Evolutionary conservation across 2,329 filamentous ascomycete genomes (phyloP).

Genomic region (Fusarium bulbicola): DNA sequence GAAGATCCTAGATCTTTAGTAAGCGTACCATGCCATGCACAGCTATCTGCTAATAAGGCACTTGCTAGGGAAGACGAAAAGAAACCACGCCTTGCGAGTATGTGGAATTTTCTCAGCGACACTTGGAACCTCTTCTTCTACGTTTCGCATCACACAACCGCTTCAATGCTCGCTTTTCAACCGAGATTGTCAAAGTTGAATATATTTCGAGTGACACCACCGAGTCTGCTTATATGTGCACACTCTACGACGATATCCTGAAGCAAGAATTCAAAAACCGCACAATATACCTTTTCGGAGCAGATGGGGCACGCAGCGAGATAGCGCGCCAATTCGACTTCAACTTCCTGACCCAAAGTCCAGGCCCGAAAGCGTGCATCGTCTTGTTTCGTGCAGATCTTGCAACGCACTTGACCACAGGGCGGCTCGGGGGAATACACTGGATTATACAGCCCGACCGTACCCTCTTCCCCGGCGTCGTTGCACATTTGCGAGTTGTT

Average conservation of each 20-base stretch:
- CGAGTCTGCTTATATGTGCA: accelerated
- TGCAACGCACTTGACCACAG: accelerated
- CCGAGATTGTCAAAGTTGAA: accelerated
- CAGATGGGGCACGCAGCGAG: background rate
- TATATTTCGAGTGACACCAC: accelerated
- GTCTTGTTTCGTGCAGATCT: background rate
- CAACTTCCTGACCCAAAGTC: accelerated
- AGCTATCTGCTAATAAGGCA: accelerated
- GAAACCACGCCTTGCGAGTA: background rate
- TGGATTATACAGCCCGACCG: background rate
- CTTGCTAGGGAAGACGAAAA: background rate
- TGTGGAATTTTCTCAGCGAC: background rate
- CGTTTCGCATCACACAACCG: background rate
- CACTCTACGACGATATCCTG: background rate
- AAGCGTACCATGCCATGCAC: accelerated
- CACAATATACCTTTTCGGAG: background rate
- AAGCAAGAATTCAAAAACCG: background rate
- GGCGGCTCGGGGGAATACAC: accelerated
- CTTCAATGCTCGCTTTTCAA: background rate
- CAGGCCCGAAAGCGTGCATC: background rate
- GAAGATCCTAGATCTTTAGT: background rate
- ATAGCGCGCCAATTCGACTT: background rate
- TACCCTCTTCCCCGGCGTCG: accelerated
- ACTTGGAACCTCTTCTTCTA: background rate
- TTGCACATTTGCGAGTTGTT: background rate